Evolutionary conservation across 2,329 filamentous ascomycete genomes (phyloP), one percentile per base, ranked within the genome.

Genomic region (Penicillium hesseltinei): DNA sequence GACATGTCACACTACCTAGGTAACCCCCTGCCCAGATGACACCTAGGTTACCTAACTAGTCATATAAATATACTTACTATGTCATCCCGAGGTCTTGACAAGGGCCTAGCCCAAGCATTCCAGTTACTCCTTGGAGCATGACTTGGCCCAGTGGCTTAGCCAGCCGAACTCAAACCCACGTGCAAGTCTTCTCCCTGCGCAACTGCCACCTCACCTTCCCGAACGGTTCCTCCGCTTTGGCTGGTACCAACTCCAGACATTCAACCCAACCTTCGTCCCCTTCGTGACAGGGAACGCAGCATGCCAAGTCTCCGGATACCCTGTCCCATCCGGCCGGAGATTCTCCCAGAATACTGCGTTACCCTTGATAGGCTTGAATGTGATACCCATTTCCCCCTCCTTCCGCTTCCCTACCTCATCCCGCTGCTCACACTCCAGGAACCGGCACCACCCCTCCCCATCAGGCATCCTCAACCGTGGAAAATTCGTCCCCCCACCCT

Each of bases 311-410:
- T 86, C 82, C 56, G 77, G 74, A 65, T 83, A 84, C 13, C 83
- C 83, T 23, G 72, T 76, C 2, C 84, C 84, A 69, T 85, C 81
- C 0, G 73, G 60, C 39, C 80, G 74, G 56, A 86, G 75, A 69
- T 87, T 87, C 72, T 82, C 80, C 84, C 84, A 87, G 57, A 82
- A 87, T 1, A 87, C 79, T 1, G 84, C 84, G 72, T 84, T 84
- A 0, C 83, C 82, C 56, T 77, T 78, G 40, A 81, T 78, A 0
- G 84, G 80, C 66, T 81, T 83, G 65, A 87, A 87, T 0, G 81
- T 84, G 1, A 86, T 75, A 0, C 84, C 84, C 49, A 62, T 60
- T 11, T 63, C 65, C 33, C 59, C 27, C 21, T 10, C 38, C 13
- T 36, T 42, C 29, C 51, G 31, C 23, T 33, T 39, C 40, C 53